Evolutionary conservation across 257 asterid species (phyloP), one percentile per base, ranked within the genome.

Genomic region (Nicotiana undulata): DNA sequence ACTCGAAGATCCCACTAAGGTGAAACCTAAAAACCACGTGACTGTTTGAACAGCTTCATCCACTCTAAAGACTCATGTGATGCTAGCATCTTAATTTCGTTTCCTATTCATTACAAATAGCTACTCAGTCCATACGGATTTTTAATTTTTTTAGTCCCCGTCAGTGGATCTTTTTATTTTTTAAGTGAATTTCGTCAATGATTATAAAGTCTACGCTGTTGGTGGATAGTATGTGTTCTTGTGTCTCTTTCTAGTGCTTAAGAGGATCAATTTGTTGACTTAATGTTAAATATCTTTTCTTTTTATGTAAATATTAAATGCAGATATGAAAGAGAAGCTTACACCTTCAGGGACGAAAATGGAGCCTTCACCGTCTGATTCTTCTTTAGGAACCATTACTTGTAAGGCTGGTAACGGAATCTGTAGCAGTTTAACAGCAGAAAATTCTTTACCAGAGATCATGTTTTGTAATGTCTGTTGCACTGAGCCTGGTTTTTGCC

Each of bases 391-490:
- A 22, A 81, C 55, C 63, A 75, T 22, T 9, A 82, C 74, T 79
- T 93, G 97, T 79, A 93, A 87, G 86, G 97, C 93, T 81, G 92
- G 94, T 15, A 93, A 88, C 81, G 80, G 55, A 76, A 79, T 66
- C 22, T 92, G 96, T 87, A 88, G 83, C 89, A 92, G 93, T 86
- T 84, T 93, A 82, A 75, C 64, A 75, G 81, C 59, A 44, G 37
- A 32, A 56, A 84, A 87, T 51, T 29, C 89, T 78, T 76, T 72
- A 84, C 61, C 83, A n/a, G 84, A 75, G 74, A 65, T 85, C 83
- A 87, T 87, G 93, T 61, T 79, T 77, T 95, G 97, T 80, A 94
- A 93, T 82, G 49, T 85, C 76, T 95, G 97, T 89, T 93, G 99
- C 81, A 74, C 77, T 66, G 96, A 90, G 74, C 91, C 91, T 40